Conservation (phyloP, 495 filamentous ascomycete genomes). For the Glonium stellatum region DNA sequence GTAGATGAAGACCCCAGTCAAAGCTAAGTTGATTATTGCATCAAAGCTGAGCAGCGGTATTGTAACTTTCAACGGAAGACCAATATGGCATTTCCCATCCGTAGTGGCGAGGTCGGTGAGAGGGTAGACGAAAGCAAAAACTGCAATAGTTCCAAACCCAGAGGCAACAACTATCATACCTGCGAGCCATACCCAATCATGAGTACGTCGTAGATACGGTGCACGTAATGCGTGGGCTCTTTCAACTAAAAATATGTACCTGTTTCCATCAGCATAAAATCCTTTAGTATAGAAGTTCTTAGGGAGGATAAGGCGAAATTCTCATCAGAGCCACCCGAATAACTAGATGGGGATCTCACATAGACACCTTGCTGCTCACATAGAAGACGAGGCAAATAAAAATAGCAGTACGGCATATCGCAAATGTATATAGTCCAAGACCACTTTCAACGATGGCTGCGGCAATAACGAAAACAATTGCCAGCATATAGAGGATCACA, state of each 20-base stretch:
- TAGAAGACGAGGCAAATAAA: constrained; percentile 36
- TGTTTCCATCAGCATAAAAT: constrained; percentile 1
- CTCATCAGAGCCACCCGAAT: too few relatives aligned
- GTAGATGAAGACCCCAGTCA: constrained; percentile 33
- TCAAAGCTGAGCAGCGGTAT: constrained; percentile 35
- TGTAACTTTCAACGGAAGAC: constrained; percentile 32
- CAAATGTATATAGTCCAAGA: constrained; percentile 7
- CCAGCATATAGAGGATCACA: constrained; percentile 20
- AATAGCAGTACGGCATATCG: constrained; percentile 30
- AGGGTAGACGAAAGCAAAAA: constrained; percentile 32
- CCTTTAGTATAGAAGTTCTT: not conserved
- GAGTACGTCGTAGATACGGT: constrained; percentile 11
- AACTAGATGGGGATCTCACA: constrained; percentile 11
- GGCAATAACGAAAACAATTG: constrained; percentile 24
- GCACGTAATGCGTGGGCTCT: constrained; percentile 33
- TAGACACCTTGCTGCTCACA: constrained; percentile 30
- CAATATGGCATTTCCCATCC: constrained; percentile 35
- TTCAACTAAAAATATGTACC: constrained; percentile 38
- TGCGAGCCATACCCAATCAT: constrained; percentile 30
- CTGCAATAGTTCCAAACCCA: constrained; percentile 35
- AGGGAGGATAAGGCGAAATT: not conserved
- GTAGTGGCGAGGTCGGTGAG: constrained; percentile 23
- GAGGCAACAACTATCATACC: constrained; percentile 29
- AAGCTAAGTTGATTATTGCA: constrained; percentile 31
- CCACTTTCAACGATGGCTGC: constrained; percentile 22